Evolutionary conservation across 2,329 filamentous ascomycete species (phyloP).

Genomic region (Venturia carpophila): DNA sequence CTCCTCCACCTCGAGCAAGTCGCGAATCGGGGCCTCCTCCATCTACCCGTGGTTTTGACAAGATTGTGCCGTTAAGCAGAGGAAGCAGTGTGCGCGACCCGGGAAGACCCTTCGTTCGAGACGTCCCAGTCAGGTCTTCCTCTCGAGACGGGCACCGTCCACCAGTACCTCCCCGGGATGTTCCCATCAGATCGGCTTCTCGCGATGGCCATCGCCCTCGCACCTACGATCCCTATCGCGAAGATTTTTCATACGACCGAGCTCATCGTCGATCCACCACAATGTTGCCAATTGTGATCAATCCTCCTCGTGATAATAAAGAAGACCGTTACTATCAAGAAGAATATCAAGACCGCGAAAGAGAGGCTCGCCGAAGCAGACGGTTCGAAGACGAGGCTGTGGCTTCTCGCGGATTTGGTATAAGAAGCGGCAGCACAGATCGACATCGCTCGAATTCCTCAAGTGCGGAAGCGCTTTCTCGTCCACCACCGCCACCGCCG

Average conservation of each 20-base stretch:
- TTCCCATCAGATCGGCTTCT: neutral
- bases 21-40: constrained; percentile 51
- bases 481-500: constrained; percentile 6
- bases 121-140: constrained; percentile 22
- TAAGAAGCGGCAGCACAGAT: constrained; percentile 29
- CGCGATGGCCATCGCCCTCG: constrained; percentile 6
- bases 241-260: constrained; percentile 3
- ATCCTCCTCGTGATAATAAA: neutral
- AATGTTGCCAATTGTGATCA: neutral
- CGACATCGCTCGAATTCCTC: constrained; percentile 3
- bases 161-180: neutral
- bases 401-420: constrained; percentile 41
- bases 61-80: constrained; percentile 46
- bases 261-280: neutral
- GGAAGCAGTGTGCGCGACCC: constrained; percentile 43
- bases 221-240: constrained; percentile 20
- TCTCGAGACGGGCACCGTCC: constrained; percentile 1
- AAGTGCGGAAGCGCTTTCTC: constrained; percentile 11
- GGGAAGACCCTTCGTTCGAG: constrained; percentile 35
- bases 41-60: constrained; percentile 63
- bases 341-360: constrained; percentile 17
- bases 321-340: constrained; percentile 16
- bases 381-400: constrained; percentile 37
- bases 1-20: constrained; percentile 24
- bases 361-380: constrained; percentile 18